Evolutionary conservation across 495 filamentous ascomycete species (phyloP).

Genomic region (Aspergillus mulundensis): DNA sequence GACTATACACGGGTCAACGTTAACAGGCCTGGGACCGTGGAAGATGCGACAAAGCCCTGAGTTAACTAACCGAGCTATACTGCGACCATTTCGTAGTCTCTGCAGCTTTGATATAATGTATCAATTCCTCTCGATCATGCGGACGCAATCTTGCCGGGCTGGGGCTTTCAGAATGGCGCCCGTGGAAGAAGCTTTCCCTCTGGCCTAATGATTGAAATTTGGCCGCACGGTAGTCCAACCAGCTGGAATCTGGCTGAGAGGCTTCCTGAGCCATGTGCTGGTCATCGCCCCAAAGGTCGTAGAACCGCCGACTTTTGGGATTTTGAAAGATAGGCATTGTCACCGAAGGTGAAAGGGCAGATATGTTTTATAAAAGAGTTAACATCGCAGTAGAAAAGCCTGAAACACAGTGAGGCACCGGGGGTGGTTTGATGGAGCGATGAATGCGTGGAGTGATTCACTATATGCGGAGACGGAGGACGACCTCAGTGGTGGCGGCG

Average conservation of each 20-base stretch:
- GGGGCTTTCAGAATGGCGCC: conserved; percentile 3
- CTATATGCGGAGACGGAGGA: not conserved
- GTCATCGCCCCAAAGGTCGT: conserved; percentile 29
- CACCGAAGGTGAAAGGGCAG: conserved; percentile 7
- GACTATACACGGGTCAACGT: conserved; percentile 10
- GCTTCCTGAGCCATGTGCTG: conserved; percentile 16
- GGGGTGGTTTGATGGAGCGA: conserved; percentile 5
- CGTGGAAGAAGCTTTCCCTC: conserved; percentile 1
- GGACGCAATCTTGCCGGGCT: conserved; percentile 23
- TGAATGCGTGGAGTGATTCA: conserved; percentile 9
- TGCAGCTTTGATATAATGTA: conserved; percentile 76
- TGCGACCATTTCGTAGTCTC: conserved; percentile 74
- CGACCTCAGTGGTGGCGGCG: conserved; percentile 3
- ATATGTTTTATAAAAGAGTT: conserved; percentile 2
- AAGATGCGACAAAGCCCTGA: no score
- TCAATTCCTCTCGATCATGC: conserved; percentile 69
- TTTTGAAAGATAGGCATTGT: conserved; percentile 43
- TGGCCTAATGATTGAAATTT: conserved; percentile 6
- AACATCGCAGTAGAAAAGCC: conserved; percentile 18
- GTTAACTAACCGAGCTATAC: conserved; percentile 55
- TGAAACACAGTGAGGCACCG: not conserved
- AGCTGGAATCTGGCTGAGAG: conserved; percentile 14
- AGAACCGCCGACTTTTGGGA: conserved; percentile 32
- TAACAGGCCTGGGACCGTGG: not conserved
- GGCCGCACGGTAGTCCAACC: conserved; percentile 11